Conservation (phyloP, 2,329 filamentous ascomycete species). For the Cladophialophora exuberans region DNA sequence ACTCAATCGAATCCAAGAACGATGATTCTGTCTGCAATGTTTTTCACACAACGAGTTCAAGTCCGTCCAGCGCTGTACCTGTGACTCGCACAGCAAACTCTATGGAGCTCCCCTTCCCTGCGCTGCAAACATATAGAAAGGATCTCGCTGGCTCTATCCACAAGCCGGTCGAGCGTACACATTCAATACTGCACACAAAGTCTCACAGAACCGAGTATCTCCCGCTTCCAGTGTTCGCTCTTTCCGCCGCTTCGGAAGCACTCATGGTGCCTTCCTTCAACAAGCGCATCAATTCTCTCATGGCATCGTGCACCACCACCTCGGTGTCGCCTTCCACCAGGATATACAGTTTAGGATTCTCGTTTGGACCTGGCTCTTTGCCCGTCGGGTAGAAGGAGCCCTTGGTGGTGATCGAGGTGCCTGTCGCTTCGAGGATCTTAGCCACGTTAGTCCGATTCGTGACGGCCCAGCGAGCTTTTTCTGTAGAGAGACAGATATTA, state of each 20-base stretch:
- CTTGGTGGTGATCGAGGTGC: slow-evolving; percentile 96
- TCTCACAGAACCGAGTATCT: slow-evolving; percentile 80
- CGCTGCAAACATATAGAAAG: too few species aligned
- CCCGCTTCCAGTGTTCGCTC: slow-evolving; percentile 76
- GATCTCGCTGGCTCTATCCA: too few species aligned
- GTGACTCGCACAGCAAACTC: too few species aligned
- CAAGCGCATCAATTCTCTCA: slow-evolving; percentile 85
- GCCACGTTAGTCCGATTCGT: slow-evolving; percentile 98
- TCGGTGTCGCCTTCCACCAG: slow-evolving; percentile 97
- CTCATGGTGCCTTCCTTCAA: slow-evolving; percentile 89
- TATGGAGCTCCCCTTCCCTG: too few species aligned
- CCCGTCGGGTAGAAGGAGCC: slow-evolving; percentile 84
- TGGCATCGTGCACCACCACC: slow-evolving; percentile 83
- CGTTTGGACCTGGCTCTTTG: slow-evolving; percentile 74
- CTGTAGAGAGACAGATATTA: slow-evolving; percentile 38
- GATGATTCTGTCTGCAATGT: too few species aligned
- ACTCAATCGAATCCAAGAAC: too few species aligned
- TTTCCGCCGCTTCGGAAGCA: slow-evolving; percentile 81
- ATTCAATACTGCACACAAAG: too few species aligned
- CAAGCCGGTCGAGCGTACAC: too few species aligned
- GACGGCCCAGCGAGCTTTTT: slow-evolving; percentile 97
- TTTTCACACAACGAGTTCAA: too few species aligned
- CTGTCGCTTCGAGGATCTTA: slow-evolving; percentile 93
- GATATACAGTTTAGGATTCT: slow-evolving; percentile 94
- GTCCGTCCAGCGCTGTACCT: too few species aligned